phyloP scores from a whole-genome alignment of 2,329 filamentous ascomycete genomes.

The Spiromastix sp. region DNA sequence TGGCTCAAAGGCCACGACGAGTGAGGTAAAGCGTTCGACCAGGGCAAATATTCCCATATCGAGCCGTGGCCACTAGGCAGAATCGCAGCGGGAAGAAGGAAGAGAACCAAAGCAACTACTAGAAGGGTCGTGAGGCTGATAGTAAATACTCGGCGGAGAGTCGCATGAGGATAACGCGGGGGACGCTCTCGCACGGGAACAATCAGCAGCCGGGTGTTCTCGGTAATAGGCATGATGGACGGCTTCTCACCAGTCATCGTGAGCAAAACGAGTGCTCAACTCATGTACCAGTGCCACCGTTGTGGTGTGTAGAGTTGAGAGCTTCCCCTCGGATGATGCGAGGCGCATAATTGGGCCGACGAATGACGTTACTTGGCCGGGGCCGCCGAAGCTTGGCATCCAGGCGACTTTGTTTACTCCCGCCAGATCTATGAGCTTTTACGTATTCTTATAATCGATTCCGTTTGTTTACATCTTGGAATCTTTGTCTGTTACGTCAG shows the following conservation, averaged over 20 bases:
- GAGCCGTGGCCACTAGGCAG: conserved; percentile 28
- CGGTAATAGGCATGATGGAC: conserved; percentile 23
- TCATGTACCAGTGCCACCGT: too few relatives aligned
- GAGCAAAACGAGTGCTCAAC: not conserved
- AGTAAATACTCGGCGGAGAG: conserved; percentile 33
- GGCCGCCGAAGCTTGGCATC: not conserved
- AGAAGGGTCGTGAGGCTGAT: conserved; percentile 29
- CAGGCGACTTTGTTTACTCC: not conserved
- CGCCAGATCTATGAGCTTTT: too few relatives aligned
- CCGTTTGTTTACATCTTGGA: too few relatives aligned
- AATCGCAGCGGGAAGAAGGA: conserved; percentile 30
- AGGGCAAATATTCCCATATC: conserved; percentile 31
- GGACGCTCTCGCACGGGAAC: conserved; percentile 29
- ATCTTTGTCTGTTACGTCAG: too few relatives aligned
- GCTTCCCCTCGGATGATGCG: not conserved
- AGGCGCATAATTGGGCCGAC: not conserved
- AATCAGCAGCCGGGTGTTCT: conserved; percentile 33
- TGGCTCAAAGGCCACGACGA: conserved; percentile 30
- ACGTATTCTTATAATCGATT: too few relatives aligned
- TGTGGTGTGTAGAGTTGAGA: too few relatives aligned
- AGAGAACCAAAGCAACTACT: conserved; percentile 27
- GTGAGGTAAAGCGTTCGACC: conserved; percentile 27
- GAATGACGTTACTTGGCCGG: not conserved
- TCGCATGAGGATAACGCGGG: conserved; percentile 33
- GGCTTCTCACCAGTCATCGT: conserved; percentile 22